phyloP scores from a whole-genome alignment of 2,329 filamentous ascomycete species.

The Hypoxylon sp. region DNA sequence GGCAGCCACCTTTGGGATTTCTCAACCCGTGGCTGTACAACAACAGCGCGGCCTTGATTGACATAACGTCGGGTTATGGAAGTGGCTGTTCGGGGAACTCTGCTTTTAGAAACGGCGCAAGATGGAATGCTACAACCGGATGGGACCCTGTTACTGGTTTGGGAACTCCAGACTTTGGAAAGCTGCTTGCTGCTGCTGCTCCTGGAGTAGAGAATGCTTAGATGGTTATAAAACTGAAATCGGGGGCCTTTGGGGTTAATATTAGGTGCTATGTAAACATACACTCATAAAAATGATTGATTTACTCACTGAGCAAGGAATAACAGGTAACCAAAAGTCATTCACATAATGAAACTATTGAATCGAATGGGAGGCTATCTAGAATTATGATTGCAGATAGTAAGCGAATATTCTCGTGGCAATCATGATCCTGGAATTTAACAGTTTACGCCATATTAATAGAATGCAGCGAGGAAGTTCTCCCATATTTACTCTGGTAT shows the following conservation, averaged over 20 bases:
- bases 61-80: conserved; percentile 52
- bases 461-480: too few species aligned
- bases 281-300: neutral
- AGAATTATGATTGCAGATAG: too few species aligned
- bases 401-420: too few species aligned
- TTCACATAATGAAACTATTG: too few species aligned
- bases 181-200: conserved; percentile 49
- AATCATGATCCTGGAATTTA: too few species aligned
- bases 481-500: too few species aligned
- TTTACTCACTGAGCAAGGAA: neutral
- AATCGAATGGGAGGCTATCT: too few species aligned
- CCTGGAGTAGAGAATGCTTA: conserved; percentile 51
- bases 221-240: neutral
- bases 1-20: conserved; percentile 54
- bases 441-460: too few species aligned
- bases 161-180: conserved; percentile 51
- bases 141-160: conserved; percentile 56
- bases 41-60: conserved; percentile 52
- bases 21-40: conserved; percentile 55
- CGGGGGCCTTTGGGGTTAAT: neutral
- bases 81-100: conserved; percentile 50
- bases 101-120: conserved; percentile 48
- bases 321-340: neutral
- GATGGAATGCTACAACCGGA: conserved; percentile 53
- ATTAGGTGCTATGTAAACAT: neutral